Evolutionary conservation across 1,284 basidiomycete species (phyloP).

Genomic region (Cryptococcus jaspeensis): DNA sequence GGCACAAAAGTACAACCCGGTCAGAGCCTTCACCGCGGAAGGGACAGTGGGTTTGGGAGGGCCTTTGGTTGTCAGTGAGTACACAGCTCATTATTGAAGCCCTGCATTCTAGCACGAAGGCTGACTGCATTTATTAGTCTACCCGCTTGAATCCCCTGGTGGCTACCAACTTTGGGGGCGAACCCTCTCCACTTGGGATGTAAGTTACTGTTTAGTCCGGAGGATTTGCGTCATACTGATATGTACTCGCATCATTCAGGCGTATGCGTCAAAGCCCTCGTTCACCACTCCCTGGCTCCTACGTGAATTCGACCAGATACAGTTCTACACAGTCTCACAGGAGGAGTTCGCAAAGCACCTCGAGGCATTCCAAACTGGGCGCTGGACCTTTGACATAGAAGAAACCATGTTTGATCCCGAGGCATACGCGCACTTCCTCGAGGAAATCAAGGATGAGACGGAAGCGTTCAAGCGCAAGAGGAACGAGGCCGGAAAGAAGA

Average conservation of each 20-base stretch:
- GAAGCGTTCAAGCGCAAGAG: slow-evolving; percentile 52
- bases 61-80: slow-evolving; percentile 31
- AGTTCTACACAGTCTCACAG: slow-evolving; percentile 39
- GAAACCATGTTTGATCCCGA: slow-evolving; percentile 57
- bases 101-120: too few species aligned
- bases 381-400: slow-evolving; percentile 59
- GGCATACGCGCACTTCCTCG: slow-evolving; percentile 56
- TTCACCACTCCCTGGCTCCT: slow-evolving; percentile 62
- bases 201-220: background rate
- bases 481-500: slow-evolving; percentile 25
- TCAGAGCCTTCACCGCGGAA: slow-evolving; percentile 46
- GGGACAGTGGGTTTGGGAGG: slow-evolving; percentile 59
- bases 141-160: slow-evolving; percentile 65
- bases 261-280: slow-evolving; percentile 48
- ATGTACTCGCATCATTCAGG: slow-evolving; percentile 49
- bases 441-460: slow-evolving; percentile 54
- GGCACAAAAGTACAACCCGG: slow-evolving; percentile 53
- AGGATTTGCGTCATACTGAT: background rate
- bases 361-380: slow-evolving; percentile 62
- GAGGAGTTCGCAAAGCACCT: slow-evolving; percentile 54
- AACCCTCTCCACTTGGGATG: slow-evolving; percentile 40
- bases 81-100: background rate
- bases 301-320: slow-evolving; percentile 64
- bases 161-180: slow-evolving; percentile 63
- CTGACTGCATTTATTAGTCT: slow-evolving; percentile 58